Conservation (phyloP, 1,284 basidiomycete species). For the Rhodotorula glutinis region DNA sequence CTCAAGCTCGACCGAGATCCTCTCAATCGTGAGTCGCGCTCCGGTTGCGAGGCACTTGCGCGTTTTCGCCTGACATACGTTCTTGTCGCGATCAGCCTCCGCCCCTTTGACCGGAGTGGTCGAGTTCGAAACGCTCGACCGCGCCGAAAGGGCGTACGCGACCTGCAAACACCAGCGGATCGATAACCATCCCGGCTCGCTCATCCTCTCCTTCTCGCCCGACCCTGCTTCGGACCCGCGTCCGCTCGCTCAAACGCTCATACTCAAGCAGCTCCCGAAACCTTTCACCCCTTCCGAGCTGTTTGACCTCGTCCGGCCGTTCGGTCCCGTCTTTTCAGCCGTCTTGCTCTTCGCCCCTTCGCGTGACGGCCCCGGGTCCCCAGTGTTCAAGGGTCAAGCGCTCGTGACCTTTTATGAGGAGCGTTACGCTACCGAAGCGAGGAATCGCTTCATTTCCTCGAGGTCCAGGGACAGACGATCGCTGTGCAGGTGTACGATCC, state of each 20-base stretch:
- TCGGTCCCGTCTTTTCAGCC: conserved; percentile 38
- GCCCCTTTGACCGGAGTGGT: conserved; percentile 1
- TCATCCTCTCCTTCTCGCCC: conserved; percentile 19
- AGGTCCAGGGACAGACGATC: conserved; percentile 36
- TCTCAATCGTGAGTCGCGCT: background rate
- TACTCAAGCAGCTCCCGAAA: conserved; percentile 40
- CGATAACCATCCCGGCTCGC: conserved; percentile 4
- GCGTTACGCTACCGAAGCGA: conserved; percentile 26
- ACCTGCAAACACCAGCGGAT: conserved; percentile 34
- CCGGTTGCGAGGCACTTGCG: too few relatives aligned
- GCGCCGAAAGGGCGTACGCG: conserved; percentile 43
- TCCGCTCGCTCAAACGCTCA: conserved; percentile 28
- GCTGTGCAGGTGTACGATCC: conserved; percentile 31
- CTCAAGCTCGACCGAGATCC: conserved; percentile 2
- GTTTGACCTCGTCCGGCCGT: conserved; percentile 39
- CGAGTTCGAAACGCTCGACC: conserved; percentile 26
- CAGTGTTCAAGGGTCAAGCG: conserved; percentile 31
- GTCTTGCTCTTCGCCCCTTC: conserved; percentile 21
- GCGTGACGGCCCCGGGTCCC: background rate
- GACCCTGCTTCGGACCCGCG: conserved; percentile 14
- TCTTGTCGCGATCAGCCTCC: too few relatives aligned
- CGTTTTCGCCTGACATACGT: too few relatives aligned
- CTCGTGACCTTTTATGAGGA: conserved; percentile 36
- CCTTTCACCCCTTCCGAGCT: conserved; percentile 27
- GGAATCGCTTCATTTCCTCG: conserved; percentile 32